Evolutionary conservation across 2,329 filamentous ascomycete genomes (phyloP), one percentile per base, ranked within the genome.

Genomic region (Allantophomopsis cytisporea): DNA sequence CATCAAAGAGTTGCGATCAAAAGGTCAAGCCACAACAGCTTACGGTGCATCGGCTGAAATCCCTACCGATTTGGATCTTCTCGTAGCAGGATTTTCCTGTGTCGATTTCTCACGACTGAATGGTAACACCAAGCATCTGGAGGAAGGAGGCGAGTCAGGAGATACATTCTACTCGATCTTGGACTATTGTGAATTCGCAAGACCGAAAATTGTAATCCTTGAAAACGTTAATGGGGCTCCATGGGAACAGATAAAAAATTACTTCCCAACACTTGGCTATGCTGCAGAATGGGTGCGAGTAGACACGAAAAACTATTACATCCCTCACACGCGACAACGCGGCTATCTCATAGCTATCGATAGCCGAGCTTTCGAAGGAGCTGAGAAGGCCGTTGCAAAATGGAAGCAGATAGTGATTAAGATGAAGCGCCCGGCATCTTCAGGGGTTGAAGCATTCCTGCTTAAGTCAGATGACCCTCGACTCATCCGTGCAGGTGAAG

Each of bases 61-160:
- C 1, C 80, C 80, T 0, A 56, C 55, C 0, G 51, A 68, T 10
- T 56, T 76, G 2, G 78, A 88, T 45, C 53, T 89, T 1, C 59
- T 89, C 2, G 62, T 88, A 35, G 79, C 79, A 6, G 83, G 83
- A 0, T 83, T 80, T 33, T 78, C 80, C 0, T 91, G 83, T 47
- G 80, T 84, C 2, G 83, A 88, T 49, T 83, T 81, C 46, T 88
- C 83, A 0, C 51, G 46, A 0, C 55, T 87, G 23, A 89, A 87
- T 53, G 70, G 61, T 37, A 55, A 63, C 4, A 60, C 61, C 13
- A 75, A 74, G 41, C 55, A 57, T 0, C 54, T 78, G 0, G 58
- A 66, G 1, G 62, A 70, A 7, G 59, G 66, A 12, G 80, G 80
- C 2, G 74, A 85, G 47, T 83, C 80, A 0, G 69, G 68, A 0